Evolutionary conservation across 257 asterid species (phyloP).

Genomic region (Euphrasia confusa): DNA sequence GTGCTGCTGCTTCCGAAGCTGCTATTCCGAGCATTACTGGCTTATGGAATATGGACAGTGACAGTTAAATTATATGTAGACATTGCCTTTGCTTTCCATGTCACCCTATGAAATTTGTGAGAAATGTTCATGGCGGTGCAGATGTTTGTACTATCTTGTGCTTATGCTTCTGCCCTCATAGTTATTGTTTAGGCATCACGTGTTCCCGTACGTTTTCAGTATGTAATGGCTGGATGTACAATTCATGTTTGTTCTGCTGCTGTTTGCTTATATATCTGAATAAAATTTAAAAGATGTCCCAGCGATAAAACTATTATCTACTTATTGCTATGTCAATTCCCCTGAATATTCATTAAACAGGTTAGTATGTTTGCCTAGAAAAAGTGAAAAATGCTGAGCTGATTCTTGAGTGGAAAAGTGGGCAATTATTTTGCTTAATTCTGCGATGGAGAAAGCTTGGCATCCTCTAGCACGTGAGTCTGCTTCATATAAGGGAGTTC

Average conservation of each 20-base stretch:
- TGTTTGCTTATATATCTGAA: constrained; percentile 23
- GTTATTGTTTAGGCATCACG: constrained; percentile 27
- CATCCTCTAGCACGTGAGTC: constrained; percentile 12
- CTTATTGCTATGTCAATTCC: not conserved
- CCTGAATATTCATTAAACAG: constrained; percentile 16
- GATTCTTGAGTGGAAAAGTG: constrained; percentile 9
- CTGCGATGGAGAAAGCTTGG: constrained; percentile 19
- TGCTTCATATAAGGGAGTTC: constrained; percentile 17
- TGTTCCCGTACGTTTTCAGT: constrained; percentile 19
- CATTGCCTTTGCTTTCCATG: constrained; percentile 23
- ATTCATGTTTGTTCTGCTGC: constrained; percentile 23
- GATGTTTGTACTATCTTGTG: constrained; percentile 28
- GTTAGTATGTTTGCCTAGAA: constrained; percentile 13
- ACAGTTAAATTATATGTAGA: constrained; percentile 24
- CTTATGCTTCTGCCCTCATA: constrained; percentile 13
- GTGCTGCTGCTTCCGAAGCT: constrained; percentile 45
- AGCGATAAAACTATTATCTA: not conserved
- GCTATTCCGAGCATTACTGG: constrained; percentile 35
- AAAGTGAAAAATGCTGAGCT: not conserved
- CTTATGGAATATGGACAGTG: constrained; percentile 30
- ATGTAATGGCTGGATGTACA: constrained; percentile 35
- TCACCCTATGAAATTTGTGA: constrained; percentile 25
- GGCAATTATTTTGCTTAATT: not conserved
- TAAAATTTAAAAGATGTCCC: constrained; percentile 9
- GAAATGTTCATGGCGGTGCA: constrained; percentile 65